Base-by-base conservation (phyloP, 495 filamentous ascomycete genomes). In the Hyaloscypha variabilis region DNA sequence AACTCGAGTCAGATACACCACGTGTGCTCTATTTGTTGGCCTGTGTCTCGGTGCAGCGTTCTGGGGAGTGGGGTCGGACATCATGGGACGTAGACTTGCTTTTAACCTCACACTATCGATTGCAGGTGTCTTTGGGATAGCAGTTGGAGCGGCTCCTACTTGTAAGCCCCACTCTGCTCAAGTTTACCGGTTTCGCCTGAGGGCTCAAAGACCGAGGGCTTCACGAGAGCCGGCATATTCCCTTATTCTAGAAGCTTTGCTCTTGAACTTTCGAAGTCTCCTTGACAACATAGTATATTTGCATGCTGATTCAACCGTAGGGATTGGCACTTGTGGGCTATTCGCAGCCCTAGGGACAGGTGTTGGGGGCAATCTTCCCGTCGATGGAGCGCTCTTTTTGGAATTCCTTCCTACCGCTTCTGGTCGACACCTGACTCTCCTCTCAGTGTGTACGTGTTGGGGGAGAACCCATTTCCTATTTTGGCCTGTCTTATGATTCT, bases 351-450 rank as follows among this genome's bases (percentile, higher is more conserved):
- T 85, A 63, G 82, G 81, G 17, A 79, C 81, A 29, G 82, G 82
- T 3, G 82, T 85, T 11, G 82, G 89, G 0, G 91, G 91, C 0
- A 96, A 94, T 70, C 73, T 96, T 36, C 91, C 91, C 0, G 89
- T 96, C 0, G 91, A 96, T 70, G 90, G 88, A 23, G 90, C 91
- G 3, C 86, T 85, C 4, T 94, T 93, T 67, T 79, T 94, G 25
- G 92, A 96, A 72, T 93, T 93, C 68, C 76, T 96, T 8, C 92
- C 92, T 0, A 90, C 87, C 17, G 85, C 87, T 29, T 89, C 90
- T 69, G 89, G 91, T 76, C 90, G 87, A 42, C 81, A 94, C 1
- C 79, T 94, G 25, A 94, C 91, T 0, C 76, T 94, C 17, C 78
- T 94, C 58, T 91, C 89, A 0, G 81, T 93, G 36, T 91, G n/a